Evolutionary conservation across 192 early-diverging fungal genomes (phyloP), one percentile per base, ranked within the genome.

Genomic region (Dissophora ornata): DNA sequence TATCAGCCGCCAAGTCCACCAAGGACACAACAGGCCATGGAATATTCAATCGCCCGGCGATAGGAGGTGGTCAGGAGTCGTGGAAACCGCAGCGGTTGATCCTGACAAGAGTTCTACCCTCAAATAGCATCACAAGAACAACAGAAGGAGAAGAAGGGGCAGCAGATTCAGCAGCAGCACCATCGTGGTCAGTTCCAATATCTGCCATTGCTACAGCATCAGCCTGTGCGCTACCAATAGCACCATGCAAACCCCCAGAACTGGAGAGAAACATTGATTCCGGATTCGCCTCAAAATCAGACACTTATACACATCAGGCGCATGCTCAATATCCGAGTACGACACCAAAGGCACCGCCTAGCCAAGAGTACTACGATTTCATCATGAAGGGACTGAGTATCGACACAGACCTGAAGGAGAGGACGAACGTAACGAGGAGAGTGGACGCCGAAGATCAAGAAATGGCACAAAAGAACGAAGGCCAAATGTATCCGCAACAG

Each of bases 301-400:
- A 3, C 22, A 30, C 4, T 1, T 4, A 3, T 29, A 4, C 19
- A 41, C 13, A 28, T 19, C 22, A 5, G 11, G 26, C 16, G 0
- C 13, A 21, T 16, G 2, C 12, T 6, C 49, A 60, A 28, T 29
- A 50, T 13, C 29, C 38, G 8, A 73, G 62, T 28, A 73, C 70
- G 25, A 73, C 70, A 3, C 70, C 70, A 18, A 73, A 64, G 42
- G 38, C 40, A 18, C 48, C 61, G 51, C 70, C 70, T n/a, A 65
- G 32, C 32, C 50, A 7, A 53, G 55, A 73, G 6, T 73, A 64
- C 33, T 65, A 57, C 21, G 61, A 73, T 1, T 51, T 40, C 29
- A 29, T 73, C 7, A 48, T 46, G 48, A 62, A 42, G 18, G 56
- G 55, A 16, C 21, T 47, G 4, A 47, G 15, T n/a, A 50, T 46